Base-by-base conservation (phyloP, 768 basidiomycete genomes). In the Boletus vinaceobasis region DNA sequence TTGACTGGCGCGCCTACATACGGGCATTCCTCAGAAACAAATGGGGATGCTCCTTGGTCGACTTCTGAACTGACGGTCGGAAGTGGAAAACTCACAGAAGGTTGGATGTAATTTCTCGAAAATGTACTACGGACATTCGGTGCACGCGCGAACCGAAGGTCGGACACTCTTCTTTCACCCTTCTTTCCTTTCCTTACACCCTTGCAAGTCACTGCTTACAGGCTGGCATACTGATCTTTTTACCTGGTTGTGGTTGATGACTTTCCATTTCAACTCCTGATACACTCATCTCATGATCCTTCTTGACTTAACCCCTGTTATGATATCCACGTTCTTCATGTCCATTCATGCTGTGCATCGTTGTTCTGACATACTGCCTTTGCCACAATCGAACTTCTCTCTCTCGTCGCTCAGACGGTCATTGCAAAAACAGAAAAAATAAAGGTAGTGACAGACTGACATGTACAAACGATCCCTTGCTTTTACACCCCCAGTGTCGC, bases 1-100 rank as follows among this genome's bases (percentile, higher is more conserved):
- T 72, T 84, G 49, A 71, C 73, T 49, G 73, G 75, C 55, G 74
- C 76, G 36, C 72, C 75, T n/a, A 66, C 81, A 37, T 82, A 82
- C 61, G 76, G 83, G 13, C 80, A 82, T 53, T 76, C 79, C 37
- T 74, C 84, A 8, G 84, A 82, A 63, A 79, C 82, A 5, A 65
- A 60, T 19, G 64, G 80, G 58, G 81, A 77, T 65, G 77, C 79
- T 7, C 80, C 84, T 21, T 88, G 87, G 87, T 73, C 78, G 7
- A 74, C 78, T 49, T 75, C 78, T 5, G 83, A 84, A 55, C 70
- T 83, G 46, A 67, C 75, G 9, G 71, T 81, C 29, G 79, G 78
- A 37, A 70, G 72, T 26, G 78, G 79, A 48, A 78, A 83, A 57
- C 73, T 84, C 42, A 68, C 80, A 58, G 85, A 87, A 60, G 82